A percentile compares a stretch with the other conserved stretches of the same genome.
These are phyloP conservation scores for Dactylonectria macrodidyma DNA, from an alignment of 2,329 filamentous ascomycete species.

Conservation along the genomic window DNA sequence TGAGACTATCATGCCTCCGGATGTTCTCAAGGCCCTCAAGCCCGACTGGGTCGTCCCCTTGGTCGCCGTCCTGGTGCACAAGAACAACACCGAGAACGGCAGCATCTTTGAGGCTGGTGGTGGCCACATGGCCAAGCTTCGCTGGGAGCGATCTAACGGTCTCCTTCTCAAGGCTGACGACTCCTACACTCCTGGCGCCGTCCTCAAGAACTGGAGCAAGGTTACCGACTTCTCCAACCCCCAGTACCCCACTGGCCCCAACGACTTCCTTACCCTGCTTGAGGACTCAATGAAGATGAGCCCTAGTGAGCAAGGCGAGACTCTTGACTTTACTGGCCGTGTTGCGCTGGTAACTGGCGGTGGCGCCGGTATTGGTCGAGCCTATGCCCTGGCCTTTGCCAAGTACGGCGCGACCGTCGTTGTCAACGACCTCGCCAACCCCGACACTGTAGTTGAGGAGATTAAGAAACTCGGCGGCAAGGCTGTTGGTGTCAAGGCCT, in stretches of 20 bases:
- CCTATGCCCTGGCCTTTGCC: conserved; percentile 90
- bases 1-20: conserved; percentile 94
- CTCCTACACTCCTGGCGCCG: conserved; percentile 87
- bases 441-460: conserved; percentile 90
- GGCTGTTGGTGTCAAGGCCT: conserved; percentile 93
- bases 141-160: conserved; percentile 95
- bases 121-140: conserved; percentile 91
- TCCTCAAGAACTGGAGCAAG: conserved; percentile 91
- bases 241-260: conserved; percentile 86
- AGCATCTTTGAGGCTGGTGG: conserved; percentile 95
- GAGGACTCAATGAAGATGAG: conserved; percentile 87
- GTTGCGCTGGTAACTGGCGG: conserved; percentile 91
- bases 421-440: conserved; percentile 96
- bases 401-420: conserved; percentile 88
- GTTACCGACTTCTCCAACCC: conserved; percentile 87
- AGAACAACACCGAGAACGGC: conserved; percentile 89
- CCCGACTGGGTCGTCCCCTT: conserved; percentile 97
- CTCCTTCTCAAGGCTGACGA: conserved; percentile 91
- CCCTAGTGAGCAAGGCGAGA: conserved; percentile 79
- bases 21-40: conserved; percentile 86
- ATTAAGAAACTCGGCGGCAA: conserved; percentile 92
- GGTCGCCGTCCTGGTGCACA: conserved; percentile 89
- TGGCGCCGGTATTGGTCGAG: conserved; percentile 91
- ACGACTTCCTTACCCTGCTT: conserved; percentile 89
- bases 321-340: conserved; percentile 85